Evolutionary conservation across 2,329 filamentous ascomycete species (phyloP).

Genomic region (Cladosporium sp.): DNA sequence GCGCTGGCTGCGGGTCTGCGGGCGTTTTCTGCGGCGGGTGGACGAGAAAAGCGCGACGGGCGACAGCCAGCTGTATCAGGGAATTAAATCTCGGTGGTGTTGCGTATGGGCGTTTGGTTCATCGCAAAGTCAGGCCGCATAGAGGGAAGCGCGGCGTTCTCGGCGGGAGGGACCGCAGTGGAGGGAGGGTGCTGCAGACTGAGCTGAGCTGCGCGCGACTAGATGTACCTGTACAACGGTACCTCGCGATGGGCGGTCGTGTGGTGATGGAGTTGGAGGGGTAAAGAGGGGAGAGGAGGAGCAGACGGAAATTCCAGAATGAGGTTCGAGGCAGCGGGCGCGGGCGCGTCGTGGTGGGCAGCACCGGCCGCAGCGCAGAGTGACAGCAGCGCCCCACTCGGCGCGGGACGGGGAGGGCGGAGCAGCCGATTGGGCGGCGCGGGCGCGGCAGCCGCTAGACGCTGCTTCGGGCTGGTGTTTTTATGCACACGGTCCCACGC

Average conservation of each 20-base stretch:
- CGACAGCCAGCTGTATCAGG: constrained; percentile 20
- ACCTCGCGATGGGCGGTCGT: neutral
- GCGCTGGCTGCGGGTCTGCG: constrained; percentile 4
- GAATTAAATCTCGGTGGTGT: constrained; percentile 18
- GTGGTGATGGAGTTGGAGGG: constrained; percentile 2
- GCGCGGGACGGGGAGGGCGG: neutral
- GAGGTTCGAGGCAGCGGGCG: constrained; percentile 1
- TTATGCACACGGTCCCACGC: no score
- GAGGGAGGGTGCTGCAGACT: neutral
- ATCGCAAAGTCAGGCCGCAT: constrained; percentile 9
- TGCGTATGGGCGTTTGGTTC: constrained; percentile 12
- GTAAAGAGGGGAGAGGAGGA: constrained; percentile 3
- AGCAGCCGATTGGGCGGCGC: neutral
- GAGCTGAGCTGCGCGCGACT: neutral
- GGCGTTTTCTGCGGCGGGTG: neutral
- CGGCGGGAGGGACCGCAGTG: neutral
- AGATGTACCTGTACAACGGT: constrained; percentile 2
- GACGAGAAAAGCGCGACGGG: constrained; percentile 5
- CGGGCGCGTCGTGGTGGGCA: neutral
- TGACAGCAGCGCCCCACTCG: neutral
- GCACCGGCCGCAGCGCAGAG: neutral
- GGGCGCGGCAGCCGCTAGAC: neutral
- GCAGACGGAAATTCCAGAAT: constrained; percentile 7
- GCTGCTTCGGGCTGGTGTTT: neutral
- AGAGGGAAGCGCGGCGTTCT: neutral